Base-by-base conservation (phyloP, 2,329 filamentous ascomycete species). In the Hypocreales sp. region DNA sequence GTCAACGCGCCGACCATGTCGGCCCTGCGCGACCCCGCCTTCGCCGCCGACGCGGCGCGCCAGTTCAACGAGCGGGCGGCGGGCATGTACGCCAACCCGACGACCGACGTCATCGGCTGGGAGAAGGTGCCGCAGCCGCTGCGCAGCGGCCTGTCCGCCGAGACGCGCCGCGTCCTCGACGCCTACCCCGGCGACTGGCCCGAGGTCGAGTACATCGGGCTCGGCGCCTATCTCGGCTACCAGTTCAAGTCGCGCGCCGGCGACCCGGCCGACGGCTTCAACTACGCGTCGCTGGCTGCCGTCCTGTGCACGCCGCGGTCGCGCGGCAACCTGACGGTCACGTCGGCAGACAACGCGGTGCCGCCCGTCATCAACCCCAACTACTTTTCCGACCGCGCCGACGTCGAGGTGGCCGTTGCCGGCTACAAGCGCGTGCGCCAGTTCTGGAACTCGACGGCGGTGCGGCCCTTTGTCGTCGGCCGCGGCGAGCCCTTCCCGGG, bases 371-470 rank as follows among this genome's bases (percentile, higher is more conserved):
- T 64, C 29, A 44, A 60, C 31, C 54, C 57, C 1, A 56, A 56
- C 32, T 66, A 51, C 51, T 42, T 66, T 2, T 45, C 42, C 5
- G 44, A 55, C 10, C 45, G 47, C 4, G 42, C 48, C 2, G 63
- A 67, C 28, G 33, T 47, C 14, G 53, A 60, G 7, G 37, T 66
- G 3, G 54, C 56, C 3, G 32, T 66, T n/a, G 48, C 51, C 1
- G 41, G 45, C 0, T 56, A 55, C 32, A 53, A 48, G 29, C 53
- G 61, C 5, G 32, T 48, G 2, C 55, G 61, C 1, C 33, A 55
- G 14, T 38, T 50, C 0, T 55, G 47, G 31, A 32, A 35, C 5
- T 43, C 39, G 13, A 25, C 36, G 6, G 47, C 36, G 4, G 42
- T 53, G 32, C 32, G 36, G 8, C 28, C 39, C 2, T 41, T 56